Evolutionary conservation across 2,329 filamentous ascomycete species (phyloP).

Genomic region (Calonectria pseudoreteaudii): DNA sequence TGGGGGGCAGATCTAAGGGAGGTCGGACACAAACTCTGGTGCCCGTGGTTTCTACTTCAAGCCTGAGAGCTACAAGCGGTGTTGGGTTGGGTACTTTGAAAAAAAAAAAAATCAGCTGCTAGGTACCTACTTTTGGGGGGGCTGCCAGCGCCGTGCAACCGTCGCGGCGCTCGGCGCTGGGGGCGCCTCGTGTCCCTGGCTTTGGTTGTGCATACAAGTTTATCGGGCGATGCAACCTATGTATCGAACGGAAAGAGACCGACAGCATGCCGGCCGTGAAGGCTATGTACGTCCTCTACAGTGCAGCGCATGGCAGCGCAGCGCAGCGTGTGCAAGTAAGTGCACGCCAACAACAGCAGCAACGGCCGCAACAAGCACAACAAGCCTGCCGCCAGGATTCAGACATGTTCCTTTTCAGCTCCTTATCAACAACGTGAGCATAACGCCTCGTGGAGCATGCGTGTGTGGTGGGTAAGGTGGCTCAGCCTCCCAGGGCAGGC

Average conservation of each 20-base stretch:
- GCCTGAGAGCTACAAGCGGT: not conserved
- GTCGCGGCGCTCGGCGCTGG: conserved; percentile 13
- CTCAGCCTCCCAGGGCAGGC: conserved; percentile 9
- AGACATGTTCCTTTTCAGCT: not conserved
- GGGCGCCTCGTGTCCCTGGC: conserved; percentile 19
- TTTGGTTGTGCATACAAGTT: conserved; percentile 20
- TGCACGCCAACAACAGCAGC: not conserved
- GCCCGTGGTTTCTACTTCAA: not conserved
- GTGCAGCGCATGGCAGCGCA: not conserved
- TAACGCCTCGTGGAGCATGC: not conserved
- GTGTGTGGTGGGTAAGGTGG: not conserved
- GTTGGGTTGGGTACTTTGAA: not conserved
- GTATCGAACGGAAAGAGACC: conserved; percentile 9
- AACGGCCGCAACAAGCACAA: not conserved
- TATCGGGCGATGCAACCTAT: conserved; percentile 14
- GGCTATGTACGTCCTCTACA: not conserved
- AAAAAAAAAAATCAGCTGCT: not conserved
- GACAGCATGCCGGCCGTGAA: not conserved
- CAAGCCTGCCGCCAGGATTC: not conserved
- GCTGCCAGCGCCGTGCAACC: conserved; percentile 6
- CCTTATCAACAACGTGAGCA: not conserved
- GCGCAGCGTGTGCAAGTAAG: not conserved
- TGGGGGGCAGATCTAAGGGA: not conserved
- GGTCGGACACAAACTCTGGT: not conserved
- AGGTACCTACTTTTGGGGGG: not conserved